Percentiles rank a stretch among this genome's conserved stretches.
Conservation (phyloP, 352 stramenopile species). For the Sclerospora graminicola region DNA sequence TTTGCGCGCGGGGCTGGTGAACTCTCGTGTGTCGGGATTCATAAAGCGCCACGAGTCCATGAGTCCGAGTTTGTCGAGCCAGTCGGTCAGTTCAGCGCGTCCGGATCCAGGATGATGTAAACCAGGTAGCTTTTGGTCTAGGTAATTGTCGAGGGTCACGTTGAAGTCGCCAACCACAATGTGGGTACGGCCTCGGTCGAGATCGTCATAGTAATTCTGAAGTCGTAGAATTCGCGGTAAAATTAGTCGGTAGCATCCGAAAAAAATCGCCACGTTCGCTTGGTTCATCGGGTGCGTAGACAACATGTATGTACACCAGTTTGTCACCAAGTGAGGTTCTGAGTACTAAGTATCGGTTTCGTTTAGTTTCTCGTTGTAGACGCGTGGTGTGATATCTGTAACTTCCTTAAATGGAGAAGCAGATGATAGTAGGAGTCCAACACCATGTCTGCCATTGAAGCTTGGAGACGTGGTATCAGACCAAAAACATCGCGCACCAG, state of each 20-base stretch:
- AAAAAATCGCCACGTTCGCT: slow-evolving; percentile 5
- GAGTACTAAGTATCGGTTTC: slow-evolving; percentile 11
- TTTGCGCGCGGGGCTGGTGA: slow-evolving; percentile 2
- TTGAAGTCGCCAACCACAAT: no score
- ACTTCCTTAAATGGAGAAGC: slow-evolving; percentile 5
- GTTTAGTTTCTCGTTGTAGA: slow-evolving; percentile 1
- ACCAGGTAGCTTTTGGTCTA: background rate
- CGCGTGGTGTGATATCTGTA: slow-evolving; percentile 1
- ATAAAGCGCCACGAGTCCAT: slow-evolving; percentile 13
- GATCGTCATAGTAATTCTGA: no score
- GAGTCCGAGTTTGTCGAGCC: background rate
- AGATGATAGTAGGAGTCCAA: no score
- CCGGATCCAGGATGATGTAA: background rate
- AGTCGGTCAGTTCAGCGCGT: background rate
- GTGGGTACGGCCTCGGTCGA: no score
- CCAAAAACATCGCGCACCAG: no score
- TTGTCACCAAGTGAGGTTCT: background rate
- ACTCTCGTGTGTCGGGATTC: slow-evolving; percentile 3
- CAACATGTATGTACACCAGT: slow-evolving; percentile 1
- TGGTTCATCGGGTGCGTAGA: slow-evolving; percentile 11
- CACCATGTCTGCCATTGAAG: slow-evolving; percentile 4
- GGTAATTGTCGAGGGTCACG: background rate
- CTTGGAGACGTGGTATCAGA: slow-evolving; percentile 4
- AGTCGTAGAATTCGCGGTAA: background rate
- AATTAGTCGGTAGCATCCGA: background rate